Evolutionary conservation across 768 basidiomycete species (phyloP), one percentile per base, ranked within the genome.

Genomic region (Heimioporus sp.): DNA sequence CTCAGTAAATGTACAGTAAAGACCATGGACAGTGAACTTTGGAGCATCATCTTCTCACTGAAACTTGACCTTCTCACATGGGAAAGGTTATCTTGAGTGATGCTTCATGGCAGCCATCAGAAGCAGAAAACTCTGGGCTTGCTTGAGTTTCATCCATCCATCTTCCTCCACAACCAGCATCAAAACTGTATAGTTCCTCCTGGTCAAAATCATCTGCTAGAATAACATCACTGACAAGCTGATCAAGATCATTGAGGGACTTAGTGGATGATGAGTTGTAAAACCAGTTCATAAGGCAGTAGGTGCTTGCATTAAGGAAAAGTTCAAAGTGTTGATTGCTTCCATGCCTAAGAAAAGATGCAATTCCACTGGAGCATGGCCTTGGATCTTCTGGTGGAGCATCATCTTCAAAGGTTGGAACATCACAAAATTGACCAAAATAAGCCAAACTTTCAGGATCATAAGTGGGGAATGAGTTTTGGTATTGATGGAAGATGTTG

Each of bases 241-340:
- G 11, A 42, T 63, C 46, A 0, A 64, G 47, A 5, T 56, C 49
- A 2, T 15, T 49, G 21, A 56, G 43, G 0, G 51, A 57, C 20
- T 56, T 57, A 6, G 2, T 31, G 8, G 38, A 52, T 16, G 59
- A 58, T 1, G 63, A 58, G 19, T 50, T 59, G 40, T 65, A 54
- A 13, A 62, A 52, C 68, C 69, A 68, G 19, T 53, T 48, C 65
- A 66, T 68, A 0, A 67, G 43, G 2, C 40, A 52, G 16, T 38
- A 65, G 0, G 57, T 59, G 0, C 49, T 58, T 44, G 57, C 56
- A 46, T 63, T 68, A 1, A 47, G 12, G 21, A 68, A 59, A 19
- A 60, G 55, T 0, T 28, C 16, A 5, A 57, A 51, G 5, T 46
- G 53, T 5, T 39, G 17, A 1, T 42, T 10, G 2, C 38, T 34